Conservation (phyloP, 2,329 filamentous ascomycete species). For the Monilinia aucupariae region DNA sequence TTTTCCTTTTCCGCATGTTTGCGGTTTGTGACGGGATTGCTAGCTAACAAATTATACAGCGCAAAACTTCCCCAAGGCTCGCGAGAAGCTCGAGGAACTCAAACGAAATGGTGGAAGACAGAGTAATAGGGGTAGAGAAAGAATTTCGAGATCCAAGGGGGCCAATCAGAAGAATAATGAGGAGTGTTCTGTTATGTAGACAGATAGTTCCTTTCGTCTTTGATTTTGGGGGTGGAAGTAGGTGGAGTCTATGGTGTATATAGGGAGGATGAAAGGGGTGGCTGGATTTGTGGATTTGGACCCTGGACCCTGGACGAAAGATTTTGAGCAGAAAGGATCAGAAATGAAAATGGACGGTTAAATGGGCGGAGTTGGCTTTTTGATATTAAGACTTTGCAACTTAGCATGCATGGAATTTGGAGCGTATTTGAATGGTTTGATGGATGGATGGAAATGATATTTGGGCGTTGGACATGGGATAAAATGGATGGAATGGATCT, state of each 20-base stretch:
- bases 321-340: not conserved
- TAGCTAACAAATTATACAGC: slow-evolving; percentile 46
- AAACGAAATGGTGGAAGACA: slow-evolving; percentile 70
- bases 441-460: not conserved
- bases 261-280: not conserved
- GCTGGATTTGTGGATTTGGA: not conserved
- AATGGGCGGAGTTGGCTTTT: not conserved
- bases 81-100: slow-evolving; percentile 86
- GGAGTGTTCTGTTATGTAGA: slow-evolving; percentile 78
- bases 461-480: not conserved
- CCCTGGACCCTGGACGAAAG: not conserved
- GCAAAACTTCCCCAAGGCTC: slow-evolving; percentile 89
- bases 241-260: not conserved
- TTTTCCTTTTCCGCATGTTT: not conserved
- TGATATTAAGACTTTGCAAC: not conserved
- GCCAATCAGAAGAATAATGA: slow-evolving; percentile 78
- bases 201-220: not conserved
- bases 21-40: not conserved
- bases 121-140: slow-evolving; percentile 66
- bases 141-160: slow-evolving; percentile 71
- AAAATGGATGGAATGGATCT: not conserved
- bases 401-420: not conserved
- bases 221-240: not conserved
- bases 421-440: slow-evolving; percentile 3
- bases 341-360: not conserved